Percentiles rank a stretch among this genome's conserved stretches.
Evolutionary conservation across 805 yeast species (phyloP).

Genomic region (Zygoascus tannicola): DNA sequence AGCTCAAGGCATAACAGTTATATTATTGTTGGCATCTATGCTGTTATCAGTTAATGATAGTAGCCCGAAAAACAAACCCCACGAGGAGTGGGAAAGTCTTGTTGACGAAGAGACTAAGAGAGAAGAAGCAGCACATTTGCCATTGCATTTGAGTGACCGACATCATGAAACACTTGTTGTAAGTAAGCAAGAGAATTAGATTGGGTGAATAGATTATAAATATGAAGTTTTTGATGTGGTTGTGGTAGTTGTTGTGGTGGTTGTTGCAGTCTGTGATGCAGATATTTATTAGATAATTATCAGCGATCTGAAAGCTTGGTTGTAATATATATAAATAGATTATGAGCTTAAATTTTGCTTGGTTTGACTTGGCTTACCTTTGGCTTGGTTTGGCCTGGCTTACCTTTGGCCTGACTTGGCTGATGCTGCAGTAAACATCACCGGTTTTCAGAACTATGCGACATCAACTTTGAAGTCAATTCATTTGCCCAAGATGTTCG

Average conservation of each 20-base stretch:
- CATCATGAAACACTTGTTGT: too few relatives aligned
- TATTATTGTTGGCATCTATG: conserved; percentile 58
- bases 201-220: background rate
- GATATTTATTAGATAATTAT: background rate
- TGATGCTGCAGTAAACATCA: too few relatives aligned
- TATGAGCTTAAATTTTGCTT: too few relatives aligned
- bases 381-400: too few relatives aligned
- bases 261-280: background rate
- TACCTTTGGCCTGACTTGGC: too few relatives aligned
- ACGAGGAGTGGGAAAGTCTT: conserved; percentile 40
- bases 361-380: too few relatives aligned
- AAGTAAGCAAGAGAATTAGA: background rate
- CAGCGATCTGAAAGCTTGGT: background rate
- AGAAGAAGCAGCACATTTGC: conserved; percentile 13
- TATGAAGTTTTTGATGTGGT: background rate
- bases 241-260: background rate
- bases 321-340: too few relatives aligned
- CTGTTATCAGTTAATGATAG: conserved; percentile 33
- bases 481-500: conserved; percentile 14
- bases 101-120: conserved; percentile 37
- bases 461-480: conserved; percentile 7
- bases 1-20: conserved; percentile 75
- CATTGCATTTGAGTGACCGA: conserved; percentile 11
- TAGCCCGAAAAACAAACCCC: conserved; percentile 41
- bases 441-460: too few relatives aligned